Base-by-base conservation (phyloP, 768 basidiomycete genomes). In the Pluteus cervinus region DNA sequence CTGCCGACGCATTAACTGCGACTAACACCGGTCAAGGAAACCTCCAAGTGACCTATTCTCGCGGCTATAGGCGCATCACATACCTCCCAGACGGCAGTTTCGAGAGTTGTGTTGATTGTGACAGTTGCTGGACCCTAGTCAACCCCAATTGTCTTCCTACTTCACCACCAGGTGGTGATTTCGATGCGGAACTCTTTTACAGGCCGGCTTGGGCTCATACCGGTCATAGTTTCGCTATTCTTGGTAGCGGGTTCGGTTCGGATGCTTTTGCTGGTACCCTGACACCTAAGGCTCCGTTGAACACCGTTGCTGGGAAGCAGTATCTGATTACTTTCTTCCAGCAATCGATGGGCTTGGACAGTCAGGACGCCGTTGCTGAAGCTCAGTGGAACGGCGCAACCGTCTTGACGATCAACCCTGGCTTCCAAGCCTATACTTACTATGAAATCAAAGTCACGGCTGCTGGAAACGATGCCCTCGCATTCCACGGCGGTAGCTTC, bases 141-240 rank as follows among this genome's bases (percentile, higher is more conserved):
- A 59, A 56, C 32, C 23, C 51, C 14, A 54, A 56, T 47, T 73
- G 71, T 69, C 44, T 55, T 41, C 68, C 63, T 6, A 58, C 53
- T 11, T 58, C 55, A 38, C 50, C 63, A 0, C 12, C 42, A 3
- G 60, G 58, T 8, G 71, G 68, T 14, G 43, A 45, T 14, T 42
- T 58, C 34, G 69, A 73, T 41, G 68, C 71, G n/a, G 52, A 58
- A 8, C 56, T 71, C 47, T 68, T 70, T 55, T 58, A 64, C 56
- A 66, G 59, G 51, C 33, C 45, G 4, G 48, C 55, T 0, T 70
- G 63, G 42, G 60, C 68, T 7, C 67, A 65, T 40, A 48, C 55
- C 5, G 71, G 71, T 0, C 42, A 50, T 41, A 56, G 60, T 3
- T 57, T 62, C 18, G 68, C 43, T 2, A 50, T 69, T 12, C 56